Conservation (phyloP, 2,329 filamentous ascomycete genomes). For the Arthrobotrys sinensis region DNA sequence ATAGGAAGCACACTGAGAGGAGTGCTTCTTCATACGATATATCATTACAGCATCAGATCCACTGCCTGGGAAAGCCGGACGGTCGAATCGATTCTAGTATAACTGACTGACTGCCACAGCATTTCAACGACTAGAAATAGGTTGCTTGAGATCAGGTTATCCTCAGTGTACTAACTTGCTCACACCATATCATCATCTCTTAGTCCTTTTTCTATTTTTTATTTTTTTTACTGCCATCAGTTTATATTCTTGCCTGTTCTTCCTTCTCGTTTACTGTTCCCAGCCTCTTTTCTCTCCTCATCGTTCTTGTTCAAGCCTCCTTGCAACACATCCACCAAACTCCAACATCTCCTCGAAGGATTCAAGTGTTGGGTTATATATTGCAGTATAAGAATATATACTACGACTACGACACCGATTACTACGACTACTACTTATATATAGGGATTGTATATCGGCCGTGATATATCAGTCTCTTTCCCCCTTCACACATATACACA, state of each 20-base stretch:
- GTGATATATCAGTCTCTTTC: neutral
- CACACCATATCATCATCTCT: constrained; percentile 35
- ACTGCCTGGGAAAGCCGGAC: constrained; percentile 60
- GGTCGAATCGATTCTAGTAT: constrained; percentile 58
- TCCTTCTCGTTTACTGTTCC: constrained; percentile 44
- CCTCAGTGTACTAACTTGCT: constrained; percentile 56
- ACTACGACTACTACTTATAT: constrained; percentile 34
- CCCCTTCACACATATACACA: constrained; percentile 23
- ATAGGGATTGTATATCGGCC: constrained; percentile 48
- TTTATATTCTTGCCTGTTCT: constrained; percentile 36
- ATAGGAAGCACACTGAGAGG: constrained; percentile 52
- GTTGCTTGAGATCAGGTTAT: constrained; percentile 60
- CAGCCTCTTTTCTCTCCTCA: constrained; percentile 50
- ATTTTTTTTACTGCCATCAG: constrained; percentile 23
- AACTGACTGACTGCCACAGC: constrained; percentile 36
- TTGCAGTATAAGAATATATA: constrained; percentile 18
- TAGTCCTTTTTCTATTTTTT: constrained; percentile 28
- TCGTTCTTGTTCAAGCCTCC: constrained; percentile 59
- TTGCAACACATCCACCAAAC: constrained; percentile 55
- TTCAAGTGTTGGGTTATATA: constrained; percentile 44
- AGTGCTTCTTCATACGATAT: constrained; percentile 50
- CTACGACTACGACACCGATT: constrained; percentile 10
- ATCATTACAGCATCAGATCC: constrained; percentile 61
- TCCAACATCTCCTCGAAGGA: constrained; percentile 59
- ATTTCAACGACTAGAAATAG: constrained; percentile 52